phyloP scores from a whole-genome alignment of 805 yeast species.

The Wickerhamiella sorbophila region DNA sequence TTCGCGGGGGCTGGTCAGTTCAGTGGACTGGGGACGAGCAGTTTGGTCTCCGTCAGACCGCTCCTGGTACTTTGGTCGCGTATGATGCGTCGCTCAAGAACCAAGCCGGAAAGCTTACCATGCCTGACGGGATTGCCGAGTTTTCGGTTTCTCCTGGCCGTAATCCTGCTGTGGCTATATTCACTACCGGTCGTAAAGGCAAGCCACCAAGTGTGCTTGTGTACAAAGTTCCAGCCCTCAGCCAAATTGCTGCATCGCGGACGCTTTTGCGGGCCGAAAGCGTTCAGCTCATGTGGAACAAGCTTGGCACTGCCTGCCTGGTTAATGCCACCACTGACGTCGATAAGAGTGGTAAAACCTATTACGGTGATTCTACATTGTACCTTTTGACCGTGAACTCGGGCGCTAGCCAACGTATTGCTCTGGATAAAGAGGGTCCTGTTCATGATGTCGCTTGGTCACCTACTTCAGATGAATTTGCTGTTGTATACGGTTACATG shows the following conservation, averaged over 20 bases:
- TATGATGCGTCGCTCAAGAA: slow-evolving; percentile 37
- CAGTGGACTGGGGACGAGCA: slow-evolving; percentile 76
- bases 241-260: slow-evolving; percentile 69
- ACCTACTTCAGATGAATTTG: slow-evolving; percentile 90
- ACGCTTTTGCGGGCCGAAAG: slow-evolving; percentile 91
- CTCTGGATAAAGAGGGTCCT: slow-evolving; percentile 85
- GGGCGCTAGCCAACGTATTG: slow-evolving; percentile 67
- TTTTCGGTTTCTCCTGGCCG: slow-evolving; percentile 75
- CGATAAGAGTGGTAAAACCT: slow-evolving; percentile 82
- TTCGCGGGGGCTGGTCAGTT: slow-evolving; percentile 57
- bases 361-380: slow-evolving; percentile 91
- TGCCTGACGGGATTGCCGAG: slow-evolving; percentile 38
- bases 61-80: slow-evolving; percentile 44
- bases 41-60: slow-evolving; percentile 43
- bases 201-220: slow-evolving; percentile 82
- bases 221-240: slow-evolving; percentile 62
- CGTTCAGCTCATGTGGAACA: slow-evolving; percentile 86
- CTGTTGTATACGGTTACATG: slow-evolving; percentile 95
- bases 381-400: slow-evolving; percentile 82
- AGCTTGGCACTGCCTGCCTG: slow-evolving; percentile 81
- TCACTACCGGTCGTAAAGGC: slow-evolving; percentile 73
- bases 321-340: slow-evolving; percentile 94
- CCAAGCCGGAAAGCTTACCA: slow-evolving; percentile 44
- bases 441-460: slow-evolving; percentile 97
- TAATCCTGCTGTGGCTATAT: slow-evolving; percentile 80